Conservation (phyloP, 2,329 filamentous ascomycete genomes). For the Parastagonospora nodorum region DNA sequence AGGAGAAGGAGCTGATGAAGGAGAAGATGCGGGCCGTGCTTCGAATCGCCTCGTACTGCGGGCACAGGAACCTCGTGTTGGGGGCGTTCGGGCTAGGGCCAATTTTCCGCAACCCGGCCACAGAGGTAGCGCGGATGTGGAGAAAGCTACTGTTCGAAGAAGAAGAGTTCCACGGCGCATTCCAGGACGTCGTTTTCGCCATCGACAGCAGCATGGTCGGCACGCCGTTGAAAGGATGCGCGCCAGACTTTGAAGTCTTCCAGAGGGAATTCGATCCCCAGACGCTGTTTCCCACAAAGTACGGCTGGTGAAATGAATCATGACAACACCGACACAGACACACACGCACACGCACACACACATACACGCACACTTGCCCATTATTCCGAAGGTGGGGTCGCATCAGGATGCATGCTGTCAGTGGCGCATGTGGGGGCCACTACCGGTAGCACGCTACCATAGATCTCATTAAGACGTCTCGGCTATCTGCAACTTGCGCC, state of each 20-base stretch:
- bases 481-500: conserved; percentile 7
- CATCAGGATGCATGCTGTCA: conserved; percentile 19
- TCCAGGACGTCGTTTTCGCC: conserved; percentile 52
- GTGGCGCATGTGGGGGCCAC: conserved; percentile 5
- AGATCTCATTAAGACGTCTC: conserved; percentile 14
- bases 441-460: conserved; percentile 4
- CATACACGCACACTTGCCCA: neutral
- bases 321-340: neutral
- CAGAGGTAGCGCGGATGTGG: conserved; percentile 53
- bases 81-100: conserved; percentile 53
- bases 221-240: conserved; percentile 34
- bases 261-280: conserved; percentile 46
- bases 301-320: conserved; percentile 20
- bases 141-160: conserved; percentile 50
- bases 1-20: conserved; percentile 72
- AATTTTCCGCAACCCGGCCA: conserved; percentile 52
- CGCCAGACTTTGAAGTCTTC: conserved; percentile 49
- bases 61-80: conserved; percentile 48
- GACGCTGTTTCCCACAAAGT: conserved; percentile 44
- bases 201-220: conserved; percentile 47
- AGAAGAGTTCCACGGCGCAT: conserved; percentile 51
- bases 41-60: conserved; percentile 63
- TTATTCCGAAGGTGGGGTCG: conserved; percentile 15
- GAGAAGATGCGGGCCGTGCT: conserved; percentile 75
- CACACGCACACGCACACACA: too few relatives aligned